These are phyloP conservation scores for Pezicula carpinea DNA, from an alignment of 2,329 filamentous ascomycete species.

Conservation along the genomic window DNA sequence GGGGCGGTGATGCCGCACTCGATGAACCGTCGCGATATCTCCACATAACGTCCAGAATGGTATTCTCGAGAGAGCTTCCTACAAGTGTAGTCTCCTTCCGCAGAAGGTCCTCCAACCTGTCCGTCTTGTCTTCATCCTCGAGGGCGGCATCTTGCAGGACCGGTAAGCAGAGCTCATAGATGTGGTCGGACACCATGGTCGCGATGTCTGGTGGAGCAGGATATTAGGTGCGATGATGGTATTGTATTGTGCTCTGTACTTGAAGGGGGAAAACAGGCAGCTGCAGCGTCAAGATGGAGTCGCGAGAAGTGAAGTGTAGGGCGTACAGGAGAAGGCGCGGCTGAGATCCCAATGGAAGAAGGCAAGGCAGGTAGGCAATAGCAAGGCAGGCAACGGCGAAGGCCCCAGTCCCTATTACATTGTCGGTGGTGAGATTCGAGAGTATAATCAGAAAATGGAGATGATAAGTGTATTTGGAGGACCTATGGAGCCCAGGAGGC, in stretches of 20 bases:
- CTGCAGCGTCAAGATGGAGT: neutral
- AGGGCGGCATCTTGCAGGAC: slow-evolving; percentile 77
- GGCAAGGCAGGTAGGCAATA: too few relatives aligned
- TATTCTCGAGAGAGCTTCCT: slow-evolving; percentile 79
- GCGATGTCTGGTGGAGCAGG: neutral
- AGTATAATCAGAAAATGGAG: neutral
- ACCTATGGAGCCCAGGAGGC: neutral
- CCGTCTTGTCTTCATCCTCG: slow-evolving; percentile 93
- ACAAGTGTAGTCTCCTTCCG: slow-evolving; percentile 71
- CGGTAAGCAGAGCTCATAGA: slow-evolving; percentile 87
- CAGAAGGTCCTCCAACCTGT: slow-evolving; percentile 82
- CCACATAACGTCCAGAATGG: slow-evolving; percentile 87
- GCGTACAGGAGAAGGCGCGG: slow-evolving; percentile 13
- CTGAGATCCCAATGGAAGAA: neutral
- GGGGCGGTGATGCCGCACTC: slow-evolving; percentile 68
- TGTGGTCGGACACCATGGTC: slow-evolving; percentile 83
- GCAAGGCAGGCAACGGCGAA: slow-evolving; percentile 12
- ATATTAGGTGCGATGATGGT: slow-evolving; percentile 1
- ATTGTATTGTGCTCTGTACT: slow-evolving; percentile 2
- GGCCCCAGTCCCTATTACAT: slow-evolving; percentile 25
- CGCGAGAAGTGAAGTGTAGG: neutral
- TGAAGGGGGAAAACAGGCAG: slow-evolving; percentile 3
- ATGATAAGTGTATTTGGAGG: neutral
- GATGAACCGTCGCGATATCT: slow-evolving; percentile 67
- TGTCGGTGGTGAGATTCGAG: slow-evolving; percentile 5